Evolutionary conservation across 148 eudicot genomes (phyloP), one percentile per base, ranked within the genome.

Genomic region (Persicaria maculosa): DNA sequence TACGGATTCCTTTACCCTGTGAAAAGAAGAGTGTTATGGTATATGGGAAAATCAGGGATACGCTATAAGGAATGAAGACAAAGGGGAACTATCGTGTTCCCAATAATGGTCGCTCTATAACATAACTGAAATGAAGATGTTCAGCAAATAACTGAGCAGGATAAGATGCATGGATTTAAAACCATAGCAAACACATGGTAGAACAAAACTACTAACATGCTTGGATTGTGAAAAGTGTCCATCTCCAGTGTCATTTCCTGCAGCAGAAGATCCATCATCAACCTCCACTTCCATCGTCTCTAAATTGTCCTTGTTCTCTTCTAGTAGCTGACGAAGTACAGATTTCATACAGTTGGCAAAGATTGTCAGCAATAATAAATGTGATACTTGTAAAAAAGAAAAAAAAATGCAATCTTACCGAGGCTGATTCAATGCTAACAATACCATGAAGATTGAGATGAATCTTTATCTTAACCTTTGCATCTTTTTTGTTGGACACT

Each of bases 371-470:
- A 69, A 76, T 22, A 62, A 74, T 17, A 15, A 50, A 17, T 12
- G 10, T 22, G 15, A 14, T 53, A 40, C 19, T 52, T 10, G 1
- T 15, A 36, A 22, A 14, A 12, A 10, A 17, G 52, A 62, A 12
- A 40, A 72, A 4, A 17, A 70, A 48, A 74, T 52, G 75, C 85
- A 59, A 59, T 4, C 72, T 15, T 87, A 95, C 99, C 48, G 76
- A 75, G 74, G 92, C 97, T 52, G 96, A 82, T 22, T 73, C 86
- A 57, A 92, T 47, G 11, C 81, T 80, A 44, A 92, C 81, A 73
- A 84, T 81, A 40, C 97, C 97, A 81, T 90, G 81, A 40, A 90
- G 81, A 73, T 89, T 90, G 74, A 95, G 83, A 53, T 77, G 77
- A 72, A 90, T 84, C 79, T 83, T 92, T 25, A 89, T 79, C 80